These are phyloP conservation scores for Stylonectria norvegica DNA, from an alignment of 2,329 filamentous ascomycete genomes.

Conservation along the genomic window DNA sequence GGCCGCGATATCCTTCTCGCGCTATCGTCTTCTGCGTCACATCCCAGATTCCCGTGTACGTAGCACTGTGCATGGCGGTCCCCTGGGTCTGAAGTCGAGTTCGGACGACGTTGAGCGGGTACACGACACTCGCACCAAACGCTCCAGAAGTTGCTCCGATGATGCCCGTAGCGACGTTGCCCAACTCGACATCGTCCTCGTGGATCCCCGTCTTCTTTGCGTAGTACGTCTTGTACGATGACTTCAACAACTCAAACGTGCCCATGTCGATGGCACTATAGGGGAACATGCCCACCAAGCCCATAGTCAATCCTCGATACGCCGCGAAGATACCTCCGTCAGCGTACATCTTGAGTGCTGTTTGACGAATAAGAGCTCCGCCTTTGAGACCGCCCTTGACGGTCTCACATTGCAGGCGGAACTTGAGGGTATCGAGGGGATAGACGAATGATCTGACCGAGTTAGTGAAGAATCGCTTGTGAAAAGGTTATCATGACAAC, in stretches of 20 bases:
- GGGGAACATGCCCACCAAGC: slow-evolving; percentile 92
- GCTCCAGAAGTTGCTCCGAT: slow-evolving; percentile 91
- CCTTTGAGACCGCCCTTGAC: slow-evolving; percentile 81
- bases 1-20: slow-evolving; percentile 76
- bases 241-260: slow-evolving; percentile 91
- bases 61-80: slow-evolving; percentile 83
- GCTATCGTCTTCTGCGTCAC: slow-evolving; percentile 79
- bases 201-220: slow-evolving; percentile 66
- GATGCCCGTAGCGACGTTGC: slow-evolving; percentile 78
- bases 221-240: slow-evolving; percentile 64
- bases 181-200: slow-evolving; percentile 78
- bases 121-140: slow-evolving; percentile 88
- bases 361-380: slow-evolving; percentile 76
- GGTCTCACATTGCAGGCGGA: slow-evolving; percentile 87
- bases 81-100: slow-evolving; percentile 93
- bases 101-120: slow-evolving; percentile 88
- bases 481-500: slow-evolving; percentile 28
- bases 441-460: slow-evolving; percentile 77
- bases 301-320: slow-evolving; percentile 92
- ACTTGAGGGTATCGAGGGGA: slow-evolving; percentile 80
- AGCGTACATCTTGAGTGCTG: slow-evolving; percentile 80
- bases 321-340: slow-evolving; percentile 71
- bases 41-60: slow-evolving; percentile 88
- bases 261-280: slow-evolving; percentile 96
- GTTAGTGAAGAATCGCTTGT: slow-evolving; percentile 2